Base-by-base conservation (phyloP, 345 rosid species). In the Acer campestre region DNA sequence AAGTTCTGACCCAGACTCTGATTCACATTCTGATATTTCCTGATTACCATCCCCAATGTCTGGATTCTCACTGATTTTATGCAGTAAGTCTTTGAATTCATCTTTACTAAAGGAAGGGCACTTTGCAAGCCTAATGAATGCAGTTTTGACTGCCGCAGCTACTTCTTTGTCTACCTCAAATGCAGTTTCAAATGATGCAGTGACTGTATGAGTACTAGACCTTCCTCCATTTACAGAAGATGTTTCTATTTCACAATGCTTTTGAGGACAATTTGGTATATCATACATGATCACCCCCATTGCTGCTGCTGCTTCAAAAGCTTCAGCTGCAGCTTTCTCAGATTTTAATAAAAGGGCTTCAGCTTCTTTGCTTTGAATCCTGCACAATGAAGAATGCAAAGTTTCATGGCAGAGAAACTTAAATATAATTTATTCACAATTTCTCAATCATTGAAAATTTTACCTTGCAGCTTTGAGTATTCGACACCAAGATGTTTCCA, bases 111-210 rank as follows among this genome's bases (percentile, higher is more conserved):
- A 86, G 68, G 87, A 80, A 44, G 92, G 80, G 67, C 86, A 86
- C 71, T 72, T 83, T 22, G 89, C 91, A 81, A 94, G 94, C 85
- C 83, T 84, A 74, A 80, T 49, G 69, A 94, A 91, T 27, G 98
- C 99, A 75, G 82, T 77, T 83, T 93, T 97, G 67, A 94, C 97
- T 59, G 95, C 98, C 58, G 93, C 88, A 68, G 98, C 93, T 40
- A 97, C 98, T 87, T 97, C 91, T 85, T 92, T 94, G 80, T 97
- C 98, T 0, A 97, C 98, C 75, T 92, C 98, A 79, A 94, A 94
- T 61, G 95, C 91, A 49, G 95, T 92, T 88, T 91, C 94, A 46
- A 97, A 96, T 68, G 98, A 97, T 20, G 95, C 93, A 64, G 90
- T 89, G 44, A 91, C 90, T 7, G 89, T 90, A 81, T 89, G 95